phyloP scores from a whole-genome alignment of 805 yeast genomes.

The Danielia reshetovae region DNA sequence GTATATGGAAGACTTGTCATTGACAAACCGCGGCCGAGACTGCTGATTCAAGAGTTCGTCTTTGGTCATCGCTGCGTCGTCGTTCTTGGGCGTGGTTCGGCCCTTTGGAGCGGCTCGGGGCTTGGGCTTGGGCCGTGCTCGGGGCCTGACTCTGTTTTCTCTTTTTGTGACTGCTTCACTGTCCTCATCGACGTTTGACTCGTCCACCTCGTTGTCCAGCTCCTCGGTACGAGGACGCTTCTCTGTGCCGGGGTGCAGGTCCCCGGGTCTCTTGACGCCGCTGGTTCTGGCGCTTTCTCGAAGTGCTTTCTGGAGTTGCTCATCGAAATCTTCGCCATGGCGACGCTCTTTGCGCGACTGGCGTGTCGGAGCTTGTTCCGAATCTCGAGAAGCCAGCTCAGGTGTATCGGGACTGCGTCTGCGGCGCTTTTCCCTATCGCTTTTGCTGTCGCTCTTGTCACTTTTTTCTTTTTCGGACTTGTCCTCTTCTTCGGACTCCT shows the following conservation, averaged over 20 bases:
- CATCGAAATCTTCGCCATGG: slow-evolving; percentile 36
- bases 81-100: slow-evolving; percentile 7
- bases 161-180: slow-evolving; percentile 7
- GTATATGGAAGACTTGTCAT: slow-evolving; percentile 63
- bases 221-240: slow-evolving; percentile 16
- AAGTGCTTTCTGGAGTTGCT: slow-evolving; percentile 45
- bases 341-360: slow-evolving; percentile 29
- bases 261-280: slow-evolving; percentile 20
- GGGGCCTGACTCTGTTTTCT: slow-evolving; percentile 8
- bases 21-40: slow-evolving; percentile 80
- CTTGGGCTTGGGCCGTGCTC: slow-evolving; percentile 2
- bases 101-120: slow-evolving; percentile 5
- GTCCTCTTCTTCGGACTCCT: slow-evolving; percentile 3
- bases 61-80: slow-evolving; percentile 17
- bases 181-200: slow-evolving; percentile 12
- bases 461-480: slow-evolving; percentile 1
- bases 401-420: slow-evolving; percentile 3
- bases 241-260: slow-evolving; percentile 12
- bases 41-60: slow-evolving; percentile 61
- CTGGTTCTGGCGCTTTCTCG: slow-evolving; percentile 55
- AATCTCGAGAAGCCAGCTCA: slow-evolving; percentile 1
- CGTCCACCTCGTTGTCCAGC: slow-evolving; percentile 8
- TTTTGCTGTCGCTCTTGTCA: slow-evolving; percentile 2
- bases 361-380: slow-evolving; percentile 18
- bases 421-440: slow-evolving; percentile 2